Conservation (phyloP, 2,329 filamentous ascomycete species). For the Colletotrichum acutatum region DNA sequence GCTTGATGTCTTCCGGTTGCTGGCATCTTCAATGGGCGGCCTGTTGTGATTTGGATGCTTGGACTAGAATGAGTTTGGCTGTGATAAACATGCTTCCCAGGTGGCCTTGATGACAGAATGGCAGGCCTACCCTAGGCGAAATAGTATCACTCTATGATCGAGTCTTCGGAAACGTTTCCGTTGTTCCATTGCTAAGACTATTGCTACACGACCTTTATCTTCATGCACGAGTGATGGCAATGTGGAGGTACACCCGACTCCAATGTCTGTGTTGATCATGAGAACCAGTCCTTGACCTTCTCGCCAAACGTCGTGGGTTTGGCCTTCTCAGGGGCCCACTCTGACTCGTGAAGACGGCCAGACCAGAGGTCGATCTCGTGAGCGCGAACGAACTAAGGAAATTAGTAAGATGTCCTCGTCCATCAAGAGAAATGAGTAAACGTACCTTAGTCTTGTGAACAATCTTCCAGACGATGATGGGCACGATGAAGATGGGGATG, state of each 20-base stretch:
- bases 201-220: not conserved
- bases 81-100: not conserved
- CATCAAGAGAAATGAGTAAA: not conserved
- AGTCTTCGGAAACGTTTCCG: not conserved
- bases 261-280: not conserved
- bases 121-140: not conserved
- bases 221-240: no score
- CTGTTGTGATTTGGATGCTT: not conserved
- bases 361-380: conserved; percentile 42
- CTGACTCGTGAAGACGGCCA: conserved; percentile 38
- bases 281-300: conserved; percentile 31
- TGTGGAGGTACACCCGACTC: not conserved
- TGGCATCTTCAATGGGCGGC: no score
- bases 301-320: conserved; percentile 26
- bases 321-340: conserved; percentile 20
- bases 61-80: not conserved
- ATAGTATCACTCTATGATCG: no score
- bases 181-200: not conserved
- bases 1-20: no score
- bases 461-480: conserved; percentile 54
- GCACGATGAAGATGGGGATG: conserved; percentile 67
- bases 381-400: conserved; percentile 38
- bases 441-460: conserved; percentile 29
- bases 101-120: not conserved
- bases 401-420: not conserved